Evolutionary conservation across 2,329 filamentous ascomycete species (phyloP).

Genomic region (Cercospora janseana): DNA sequence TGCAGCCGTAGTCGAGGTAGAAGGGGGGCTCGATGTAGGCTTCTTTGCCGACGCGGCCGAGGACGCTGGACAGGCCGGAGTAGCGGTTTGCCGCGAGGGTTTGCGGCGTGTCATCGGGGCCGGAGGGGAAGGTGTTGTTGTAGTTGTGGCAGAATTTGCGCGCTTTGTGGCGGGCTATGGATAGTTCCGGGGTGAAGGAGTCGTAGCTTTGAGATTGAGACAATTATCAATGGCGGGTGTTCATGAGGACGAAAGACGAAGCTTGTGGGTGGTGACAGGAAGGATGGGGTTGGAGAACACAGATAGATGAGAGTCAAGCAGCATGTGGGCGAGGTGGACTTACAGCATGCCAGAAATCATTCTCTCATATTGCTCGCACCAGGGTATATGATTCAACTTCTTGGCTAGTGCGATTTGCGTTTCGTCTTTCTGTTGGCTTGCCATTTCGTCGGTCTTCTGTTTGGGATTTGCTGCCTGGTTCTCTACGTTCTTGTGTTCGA

Average conservation of each 20-base stretch:
- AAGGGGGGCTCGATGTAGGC: conserved; percentile 62
- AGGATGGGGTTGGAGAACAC: neutral
- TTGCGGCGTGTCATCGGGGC: conserved; percentile 15
- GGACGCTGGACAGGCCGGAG: conserved; percentile 16
- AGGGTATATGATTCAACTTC: conserved; percentile 53
- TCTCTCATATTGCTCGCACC: conserved; percentile 61
- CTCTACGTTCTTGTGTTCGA: neutral
- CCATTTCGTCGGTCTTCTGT: conserved; percentile 19
- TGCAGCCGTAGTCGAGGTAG: conserved; percentile 64
- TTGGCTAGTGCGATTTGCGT: conserved; percentile 49
- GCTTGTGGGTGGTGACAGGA: neutral
- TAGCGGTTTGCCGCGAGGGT: conserved; percentile 12
- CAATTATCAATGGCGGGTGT: neutral
- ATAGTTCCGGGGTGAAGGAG: conserved; percentile 49
- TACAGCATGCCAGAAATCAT: conserved; percentile 64
- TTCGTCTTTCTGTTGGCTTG: conserved; percentile 43
- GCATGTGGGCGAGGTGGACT: neutral
- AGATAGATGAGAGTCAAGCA: neutral
- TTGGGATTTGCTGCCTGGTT: neutral
- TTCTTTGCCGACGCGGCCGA: conserved; percentile 29
- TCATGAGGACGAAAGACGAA: neutral
- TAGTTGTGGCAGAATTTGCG: conserved; percentile 58
- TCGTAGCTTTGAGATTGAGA: conserved; percentile 40
- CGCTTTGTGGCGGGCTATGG: conserved; percentile 53
- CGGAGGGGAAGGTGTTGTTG: conserved; percentile 55